A percentile compares a stretch with the other conserved stretches of the same genome.
Evolutionary conservation across 148 eudicot genomes (phyloP).

Genomic region (Amaranthus cruentus): DNA sequence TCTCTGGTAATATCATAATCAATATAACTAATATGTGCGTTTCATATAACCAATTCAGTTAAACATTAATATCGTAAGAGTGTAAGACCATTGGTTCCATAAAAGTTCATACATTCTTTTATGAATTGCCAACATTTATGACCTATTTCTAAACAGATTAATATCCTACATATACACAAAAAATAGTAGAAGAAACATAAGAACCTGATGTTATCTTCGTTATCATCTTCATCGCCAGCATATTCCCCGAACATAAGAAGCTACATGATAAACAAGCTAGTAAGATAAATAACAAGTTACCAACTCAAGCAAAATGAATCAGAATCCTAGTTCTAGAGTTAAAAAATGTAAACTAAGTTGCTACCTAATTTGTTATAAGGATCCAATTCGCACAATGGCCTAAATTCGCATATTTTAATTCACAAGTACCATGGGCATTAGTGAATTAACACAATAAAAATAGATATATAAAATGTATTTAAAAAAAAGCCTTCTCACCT

Average conservation of each 20-base stretch:
- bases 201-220: conserved; percentile 50
- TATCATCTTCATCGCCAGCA: conserved; percentile 38
- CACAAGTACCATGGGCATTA: neutral
- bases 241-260: conserved; percentile 55
- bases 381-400: too few species aligned
- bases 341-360: too few species aligned
- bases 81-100: too few species aligned
- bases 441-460: neutral
- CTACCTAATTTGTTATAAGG: too few species aligned
- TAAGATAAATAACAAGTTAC: neutral
- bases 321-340: too few species aligned
- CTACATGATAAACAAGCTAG: conserved; percentile 32
- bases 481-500: conserved; percentile 21
- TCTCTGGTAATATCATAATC: neutral
- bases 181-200: neutral
- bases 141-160: neutral
- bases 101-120: neutral
- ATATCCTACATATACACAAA: neutral
- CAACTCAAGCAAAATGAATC: neutral
- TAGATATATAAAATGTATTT: neutral
- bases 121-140: neutral
- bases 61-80: neutral
- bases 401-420: neutral
- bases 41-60: neutral
- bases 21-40: too few species aligned